These are phyloP conservation scores for Syncephalastrum contaminatum DNA, from an alignment of 371 early-diverging fungal genomes.

Conservation along the genomic window DNA sequence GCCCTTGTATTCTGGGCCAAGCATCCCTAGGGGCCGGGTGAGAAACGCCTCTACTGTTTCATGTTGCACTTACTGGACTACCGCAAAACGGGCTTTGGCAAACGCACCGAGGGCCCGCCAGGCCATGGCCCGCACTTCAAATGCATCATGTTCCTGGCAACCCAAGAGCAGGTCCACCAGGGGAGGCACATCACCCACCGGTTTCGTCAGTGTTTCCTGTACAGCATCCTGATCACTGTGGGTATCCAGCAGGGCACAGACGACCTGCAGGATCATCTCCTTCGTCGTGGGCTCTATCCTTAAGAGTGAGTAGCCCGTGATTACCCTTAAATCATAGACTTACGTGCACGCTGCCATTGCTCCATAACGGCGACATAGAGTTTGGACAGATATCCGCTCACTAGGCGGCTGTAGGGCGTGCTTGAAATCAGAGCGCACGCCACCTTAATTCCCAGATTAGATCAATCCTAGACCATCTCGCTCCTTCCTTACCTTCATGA, in stretches of 20 bases:
- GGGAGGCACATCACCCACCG: slow-evolving; percentile 2
- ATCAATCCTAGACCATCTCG: background rate
- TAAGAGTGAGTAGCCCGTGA: too few species aligned
- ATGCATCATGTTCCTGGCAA: slow-evolving; percentile 5
- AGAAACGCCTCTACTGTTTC: background rate
- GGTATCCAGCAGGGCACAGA: slow-evolving; percentile 36
- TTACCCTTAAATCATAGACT: background rate
- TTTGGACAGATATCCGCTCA: slow-evolving; percentile 30
- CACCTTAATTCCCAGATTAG: slow-evolving; percentile 12
- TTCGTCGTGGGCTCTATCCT: background rate
- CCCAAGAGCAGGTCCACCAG: slow-evolving; percentile 15
- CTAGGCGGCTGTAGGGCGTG: slow-evolving; percentile 48
- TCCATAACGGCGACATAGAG: slow-evolving; percentile 23
- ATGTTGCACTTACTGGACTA: slow-evolving; percentile 11
- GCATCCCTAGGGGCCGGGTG: slow-evolving; percentile 5
- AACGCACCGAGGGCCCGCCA: slow-evolving; percentile 9
- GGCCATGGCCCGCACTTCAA: slow-evolving; percentile 6
- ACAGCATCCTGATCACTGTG: slow-evolving; percentile 11
- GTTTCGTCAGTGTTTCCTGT: background rate
- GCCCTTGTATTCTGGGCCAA: slow-evolving; percentile 13
- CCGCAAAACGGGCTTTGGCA: slow-evolving; percentile 13
- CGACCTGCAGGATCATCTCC: slow-evolving; percentile 26
- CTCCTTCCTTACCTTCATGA: slow-evolving; percentile 29
- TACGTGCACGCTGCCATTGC: slow-evolving; percentile 32
- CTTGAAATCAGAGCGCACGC: slow-evolving; percentile 36